A percentile compares a stretch with the other conserved stretches of the same genome.
Evolutionary conservation across 1,139 yeast species (phyloP).

Genomic region (Yamadazyma atlantica): DNA sequence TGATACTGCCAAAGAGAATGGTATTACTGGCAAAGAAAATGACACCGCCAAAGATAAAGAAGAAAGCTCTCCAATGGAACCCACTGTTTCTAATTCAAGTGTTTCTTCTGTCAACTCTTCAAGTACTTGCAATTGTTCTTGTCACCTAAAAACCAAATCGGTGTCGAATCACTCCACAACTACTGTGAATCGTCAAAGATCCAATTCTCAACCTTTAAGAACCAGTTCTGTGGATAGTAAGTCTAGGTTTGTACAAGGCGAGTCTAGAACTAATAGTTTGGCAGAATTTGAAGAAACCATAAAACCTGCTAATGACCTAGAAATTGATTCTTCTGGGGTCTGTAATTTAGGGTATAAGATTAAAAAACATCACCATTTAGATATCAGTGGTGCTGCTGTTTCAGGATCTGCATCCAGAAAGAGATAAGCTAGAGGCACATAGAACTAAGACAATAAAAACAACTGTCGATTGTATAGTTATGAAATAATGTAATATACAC

Average conservation of each 20-base stretch:
- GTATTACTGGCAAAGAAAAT: background rate
- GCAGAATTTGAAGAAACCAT: conserved; percentile 10
- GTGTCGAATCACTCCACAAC: background rate
- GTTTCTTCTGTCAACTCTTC: conserved; percentile 3
- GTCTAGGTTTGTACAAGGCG: background rate
- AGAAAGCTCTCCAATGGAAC: too few species aligned
- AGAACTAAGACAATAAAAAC: too few species aligned
- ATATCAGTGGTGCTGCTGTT: conserved; percentile 34
- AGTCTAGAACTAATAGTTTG: conserved; percentile 4
- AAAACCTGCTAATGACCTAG: conserved; percentile 17
- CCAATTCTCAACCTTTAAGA: conserved; percentile 8
- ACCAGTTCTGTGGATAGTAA: conserved; percentile 5
- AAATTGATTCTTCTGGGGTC: conserved; percentile 31
- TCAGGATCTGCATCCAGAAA: conserved; percentile 25
- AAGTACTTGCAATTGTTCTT: conserved; percentile 5
- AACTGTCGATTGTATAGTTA: background rate
- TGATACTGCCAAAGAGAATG: background rate
- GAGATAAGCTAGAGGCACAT: background rate
- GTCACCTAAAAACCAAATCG: conserved; percentile 4
- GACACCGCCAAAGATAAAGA: too few species aligned
- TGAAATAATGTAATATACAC: background rate
- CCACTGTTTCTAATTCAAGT: conserved; percentile 1
- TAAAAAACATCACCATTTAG: conserved; percentile 46
- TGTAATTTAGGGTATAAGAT: conserved; percentile 48
- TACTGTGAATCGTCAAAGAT: conserved; percentile 3